Percentiles rank a stretch among this genome's conserved stretches.
These are phyloP conservation scores for Colletotrichum tofieldiae DNA, from an alignment of 2,329 filamentous ascomycete genomes.

Conservation along the genomic window DNA sequence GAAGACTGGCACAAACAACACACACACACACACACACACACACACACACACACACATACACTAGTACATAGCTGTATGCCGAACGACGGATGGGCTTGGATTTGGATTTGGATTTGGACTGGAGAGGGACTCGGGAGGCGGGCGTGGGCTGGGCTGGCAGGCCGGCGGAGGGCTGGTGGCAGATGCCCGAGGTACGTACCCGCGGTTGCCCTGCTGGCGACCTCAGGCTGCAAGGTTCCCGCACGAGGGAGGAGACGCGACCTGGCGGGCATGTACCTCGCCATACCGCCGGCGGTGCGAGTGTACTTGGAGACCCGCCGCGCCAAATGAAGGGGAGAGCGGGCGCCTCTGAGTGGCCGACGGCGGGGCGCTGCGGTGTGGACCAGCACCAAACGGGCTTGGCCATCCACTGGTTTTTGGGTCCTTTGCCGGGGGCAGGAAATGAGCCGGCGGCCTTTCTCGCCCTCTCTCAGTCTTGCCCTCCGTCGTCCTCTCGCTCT, in stretches of 20 bases:
- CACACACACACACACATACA: no score
- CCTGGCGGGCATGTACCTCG: conserved; percentile 10
- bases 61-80: no score
- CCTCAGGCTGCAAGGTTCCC: conserved; percentile 17
- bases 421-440: conserved; percentile 20
- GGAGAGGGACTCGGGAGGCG: background rate
- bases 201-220: background rate
- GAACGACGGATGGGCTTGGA: background rate
- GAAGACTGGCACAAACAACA: no score
- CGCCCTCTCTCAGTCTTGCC: background rate
- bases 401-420: conserved; percentile 20
- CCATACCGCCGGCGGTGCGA: background rate
- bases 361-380: background rate
- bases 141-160: no score
- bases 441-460: conserved; percentile 23
- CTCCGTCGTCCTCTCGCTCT: background rate
- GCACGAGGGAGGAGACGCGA: conserved; percentile 10
- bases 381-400: conserved; percentile 28
- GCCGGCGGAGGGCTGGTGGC: no score
- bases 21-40: no score
- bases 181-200: conserved; percentile 4
- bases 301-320: conserved; percentile 19
- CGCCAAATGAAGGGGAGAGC: background rate
- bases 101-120: no score
- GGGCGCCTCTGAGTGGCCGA: conserved; percentile 19